Conservation (phyloP, 495 filamentous ascomycete species). For the Lepidopterella palustris region DNA sequence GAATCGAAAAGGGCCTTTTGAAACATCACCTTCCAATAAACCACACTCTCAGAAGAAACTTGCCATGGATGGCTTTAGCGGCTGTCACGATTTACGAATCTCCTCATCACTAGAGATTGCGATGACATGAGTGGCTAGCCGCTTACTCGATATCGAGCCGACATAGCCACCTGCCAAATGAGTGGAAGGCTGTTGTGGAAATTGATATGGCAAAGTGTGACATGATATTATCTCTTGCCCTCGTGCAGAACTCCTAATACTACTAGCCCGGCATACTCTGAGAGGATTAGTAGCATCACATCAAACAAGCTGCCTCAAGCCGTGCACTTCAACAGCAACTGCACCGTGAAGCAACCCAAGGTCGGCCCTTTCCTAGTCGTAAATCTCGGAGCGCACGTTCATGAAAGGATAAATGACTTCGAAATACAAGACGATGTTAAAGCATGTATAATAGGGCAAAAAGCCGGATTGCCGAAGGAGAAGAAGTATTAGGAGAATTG, state of each 20-base stretch:
- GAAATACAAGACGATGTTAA: background rate
- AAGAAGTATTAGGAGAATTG: background rate
- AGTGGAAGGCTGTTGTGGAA: no score
- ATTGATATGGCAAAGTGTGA: no score
- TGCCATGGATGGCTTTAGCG: no score
- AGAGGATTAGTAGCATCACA: background rate
- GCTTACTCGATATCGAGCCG: no score
- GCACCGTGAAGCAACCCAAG: background rate
- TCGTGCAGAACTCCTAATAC: background rate
- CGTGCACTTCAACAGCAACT: background rate
- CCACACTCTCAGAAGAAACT: no score
- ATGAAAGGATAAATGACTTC: background rate
- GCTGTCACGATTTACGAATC: no score
- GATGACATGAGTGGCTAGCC: no score
- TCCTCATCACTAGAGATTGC: no score
- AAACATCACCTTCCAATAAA: no score
- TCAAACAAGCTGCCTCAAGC: background rate
- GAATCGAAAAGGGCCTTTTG: no score
- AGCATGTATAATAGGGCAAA: background rate
- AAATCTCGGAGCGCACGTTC: background rate
- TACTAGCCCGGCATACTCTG: background rate
- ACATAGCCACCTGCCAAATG: no score
- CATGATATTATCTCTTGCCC: background rate
- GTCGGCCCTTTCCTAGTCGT: no score
- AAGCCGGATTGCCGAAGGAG: background rate